Evolutionary conservation across 345 rosid species (phyloP).

Genomic region (Passiflora organensis): DNA sequence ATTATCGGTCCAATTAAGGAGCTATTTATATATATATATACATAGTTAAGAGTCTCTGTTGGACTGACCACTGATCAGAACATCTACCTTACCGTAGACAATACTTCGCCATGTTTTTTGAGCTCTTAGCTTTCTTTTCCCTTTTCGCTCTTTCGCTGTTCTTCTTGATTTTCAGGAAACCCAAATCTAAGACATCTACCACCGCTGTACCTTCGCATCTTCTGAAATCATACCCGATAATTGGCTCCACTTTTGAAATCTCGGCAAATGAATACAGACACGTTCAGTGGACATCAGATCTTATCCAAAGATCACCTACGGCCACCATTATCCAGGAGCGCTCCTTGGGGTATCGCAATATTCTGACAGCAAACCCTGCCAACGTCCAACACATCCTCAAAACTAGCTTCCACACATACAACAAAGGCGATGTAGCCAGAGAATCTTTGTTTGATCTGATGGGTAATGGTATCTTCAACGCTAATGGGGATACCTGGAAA

Average conservation of each 20-base stretch:
- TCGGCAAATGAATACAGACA: conserved; percentile 31
- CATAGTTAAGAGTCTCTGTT: too few relatives aligned
- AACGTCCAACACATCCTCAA: conserved; percentile 59
- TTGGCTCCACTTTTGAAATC: conserved; percentile 38
- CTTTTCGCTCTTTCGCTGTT: background rate
- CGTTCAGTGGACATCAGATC: conserved; percentile 45
- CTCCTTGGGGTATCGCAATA: conserved; percentile 26
- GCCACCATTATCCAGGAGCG: conserved; percentile 39
- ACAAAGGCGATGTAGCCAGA: conserved; percentile 37
- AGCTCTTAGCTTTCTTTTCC: too few relatives aligned
- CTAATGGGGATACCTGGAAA: conserved; percentile 60
- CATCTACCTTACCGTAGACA: too few relatives aligned
- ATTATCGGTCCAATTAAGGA: too few relatives aligned
- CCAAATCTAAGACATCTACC: background rate
- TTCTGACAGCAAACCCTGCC: conserved; percentile 52
- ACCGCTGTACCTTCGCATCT: conserved; percentile 1
- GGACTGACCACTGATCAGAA: too few relatives aligned
- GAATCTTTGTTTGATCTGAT: conserved; percentile 46
- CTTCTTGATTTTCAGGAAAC: background rate
- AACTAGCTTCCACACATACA: conserved; percentile 46
- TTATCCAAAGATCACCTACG: conserved; percentile 38
- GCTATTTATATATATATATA: too few relatives aligned
- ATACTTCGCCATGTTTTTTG: too few relatives aligned
- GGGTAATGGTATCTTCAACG: conserved; percentile 69
- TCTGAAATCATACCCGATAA: conserved; percentile 46